These are phyloP conservation scores for Picochlorum sp. DNA, from an alignment of 139 green algal species.

Conservation along the genomic window DNA sequence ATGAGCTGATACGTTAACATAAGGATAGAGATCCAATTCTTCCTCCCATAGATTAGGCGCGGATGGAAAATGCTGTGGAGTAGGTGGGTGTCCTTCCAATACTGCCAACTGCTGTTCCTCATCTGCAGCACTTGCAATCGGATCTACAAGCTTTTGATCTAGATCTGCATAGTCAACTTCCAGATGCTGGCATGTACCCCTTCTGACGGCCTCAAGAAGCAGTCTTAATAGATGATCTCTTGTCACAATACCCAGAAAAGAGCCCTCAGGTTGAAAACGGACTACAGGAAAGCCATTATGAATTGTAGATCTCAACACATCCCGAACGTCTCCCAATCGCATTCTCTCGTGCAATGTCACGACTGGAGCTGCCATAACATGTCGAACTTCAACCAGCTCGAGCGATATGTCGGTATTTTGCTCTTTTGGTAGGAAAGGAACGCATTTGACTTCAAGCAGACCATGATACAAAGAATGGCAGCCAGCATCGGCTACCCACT, in stretches of 20 bases:
- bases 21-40: constrained; percentile 62
- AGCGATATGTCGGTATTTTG: constrained; percentile 18
- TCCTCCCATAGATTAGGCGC: constrained; percentile 21
- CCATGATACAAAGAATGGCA: constrained; percentile 72
- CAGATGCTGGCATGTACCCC: constrained; percentile 17
- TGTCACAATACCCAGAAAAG: constrained; percentile 58
- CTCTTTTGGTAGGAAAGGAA: constrained; percentile 59
- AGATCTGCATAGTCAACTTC: constrained; percentile 34
- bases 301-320: constrained; percentile 38
- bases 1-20: constrained; percentile 63
- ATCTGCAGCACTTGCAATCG: constrained; percentile 10
- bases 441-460: constrained; percentile 71
- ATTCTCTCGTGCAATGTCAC: constrained; percentile 44
- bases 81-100: constrained; percentile 24
- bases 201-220: constrained; percentile 39
- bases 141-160: constrained; percentile 28
- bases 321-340: constrained; percentile 33
- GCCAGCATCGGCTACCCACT: constrained; percentile 65
- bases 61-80: constrained; percentile 4
- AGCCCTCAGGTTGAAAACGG: background rate
- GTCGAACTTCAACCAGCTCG: constrained; percentile 47
- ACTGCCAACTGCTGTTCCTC: constrained; percentile 48
- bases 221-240: constrained; percentile 68
- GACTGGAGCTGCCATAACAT: constrained; percentile 54
- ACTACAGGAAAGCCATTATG: constrained; percentile 64